A percentile compares a stretch with the other conserved stretches of the same genome.
These are phyloP conservation scores for Laburnicola sp. DNA, from an alignment of 2,329 filamentous ascomycete genomes.

Conservation along the genomic window DNA sequence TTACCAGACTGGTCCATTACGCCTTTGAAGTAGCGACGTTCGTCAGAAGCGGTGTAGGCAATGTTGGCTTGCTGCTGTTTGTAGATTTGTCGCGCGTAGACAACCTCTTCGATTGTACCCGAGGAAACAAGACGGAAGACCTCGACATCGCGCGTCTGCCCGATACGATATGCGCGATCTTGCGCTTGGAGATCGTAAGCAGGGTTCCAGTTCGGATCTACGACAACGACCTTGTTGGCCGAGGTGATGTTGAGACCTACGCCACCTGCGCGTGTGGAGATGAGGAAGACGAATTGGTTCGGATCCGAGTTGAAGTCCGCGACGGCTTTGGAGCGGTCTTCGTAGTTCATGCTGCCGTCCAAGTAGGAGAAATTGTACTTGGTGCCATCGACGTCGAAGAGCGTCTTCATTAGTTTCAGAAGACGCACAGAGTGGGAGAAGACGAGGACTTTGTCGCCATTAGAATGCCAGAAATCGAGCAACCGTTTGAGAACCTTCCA, in stretches of 20 bases:
- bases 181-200: conserved; percentile 93
- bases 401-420: conserved; percentile 77
- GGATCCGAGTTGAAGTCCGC: conserved; percentile 91
- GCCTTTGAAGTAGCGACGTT: conserved; percentile 92
- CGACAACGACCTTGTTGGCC: conserved; percentile 95
- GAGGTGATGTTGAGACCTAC: conserved; percentile 96
- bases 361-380: conserved; percentile 90
- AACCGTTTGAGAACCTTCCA: conserved; percentile 90
- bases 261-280: conserved; percentile 90
- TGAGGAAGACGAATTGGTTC: conserved; percentile 89
- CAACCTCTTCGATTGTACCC: conserved; percentile 94
- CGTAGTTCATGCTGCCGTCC: conserved; percentile 80
- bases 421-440: conserved; percentile 92
- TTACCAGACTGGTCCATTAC: conserved; percentile 81
- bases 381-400: conserved; percentile 76
- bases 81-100: conserved; percentile 96
- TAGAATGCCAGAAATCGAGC: conserved; percentile 84
- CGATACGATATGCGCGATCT: conserved; percentile 93
- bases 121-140: conserved; percentile 89
- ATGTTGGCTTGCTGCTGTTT: conserved; percentile 99
- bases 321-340: conserved; percentile 79
- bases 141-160: conserved; percentile 89
- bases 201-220: conserved; percentile 98
- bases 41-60: conserved; percentile 87
- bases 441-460: conserved; percentile 90